Conservation (phyloP, 371 early-diverging fungal genomes). For the Zancudomyces culisetae region DNA sequence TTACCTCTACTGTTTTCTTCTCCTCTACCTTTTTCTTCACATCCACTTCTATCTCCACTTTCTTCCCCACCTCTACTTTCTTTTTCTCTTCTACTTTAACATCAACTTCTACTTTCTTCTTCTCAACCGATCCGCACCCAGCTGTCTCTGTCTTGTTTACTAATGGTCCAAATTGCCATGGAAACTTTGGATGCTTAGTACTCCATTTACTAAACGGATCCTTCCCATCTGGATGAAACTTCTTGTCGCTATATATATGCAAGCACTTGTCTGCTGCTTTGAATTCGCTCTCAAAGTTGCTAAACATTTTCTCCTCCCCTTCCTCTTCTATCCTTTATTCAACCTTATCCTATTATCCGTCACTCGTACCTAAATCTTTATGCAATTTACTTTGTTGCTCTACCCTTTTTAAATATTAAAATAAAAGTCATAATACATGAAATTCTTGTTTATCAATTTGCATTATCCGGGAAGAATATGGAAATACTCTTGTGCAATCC, state of each 20-base stretch:
- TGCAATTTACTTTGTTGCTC: no score
- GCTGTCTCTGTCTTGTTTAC: conserved; percentile 6
- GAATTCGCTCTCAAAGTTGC: conserved; percentile 21
- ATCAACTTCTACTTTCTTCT: conserved; percentile 7
- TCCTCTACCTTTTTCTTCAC: conserved; percentile 4
- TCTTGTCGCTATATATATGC: conserved; percentile 23
- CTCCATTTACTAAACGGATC: conserved; percentile 23
- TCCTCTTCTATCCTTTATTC: background rate
- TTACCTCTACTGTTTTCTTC: conserved; percentile 7
- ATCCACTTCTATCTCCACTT: conserved; percentile 5
- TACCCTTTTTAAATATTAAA: no score
- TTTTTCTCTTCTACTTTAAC: conserved; percentile 9
- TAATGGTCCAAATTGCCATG: conserved; percentile 9
- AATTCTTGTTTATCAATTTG: no score
- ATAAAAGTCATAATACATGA: no score
- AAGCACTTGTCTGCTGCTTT: conserved; percentile 20
- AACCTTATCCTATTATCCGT: no score
- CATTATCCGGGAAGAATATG: no score
- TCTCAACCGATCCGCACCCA: no score
- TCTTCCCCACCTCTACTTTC: conserved; percentile 2
- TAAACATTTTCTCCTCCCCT: conserved; percentile 9
- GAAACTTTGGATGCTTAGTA: conserved; percentile 21
- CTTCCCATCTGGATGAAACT: conserved; percentile 19
- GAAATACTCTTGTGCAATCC: no score
- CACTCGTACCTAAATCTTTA: no score